These are phyloP conservation scores for Fusarium albidum DNA, from an alignment of 2,329 filamentous ascomycete genomes.

Conservation along the genomic window DNA sequence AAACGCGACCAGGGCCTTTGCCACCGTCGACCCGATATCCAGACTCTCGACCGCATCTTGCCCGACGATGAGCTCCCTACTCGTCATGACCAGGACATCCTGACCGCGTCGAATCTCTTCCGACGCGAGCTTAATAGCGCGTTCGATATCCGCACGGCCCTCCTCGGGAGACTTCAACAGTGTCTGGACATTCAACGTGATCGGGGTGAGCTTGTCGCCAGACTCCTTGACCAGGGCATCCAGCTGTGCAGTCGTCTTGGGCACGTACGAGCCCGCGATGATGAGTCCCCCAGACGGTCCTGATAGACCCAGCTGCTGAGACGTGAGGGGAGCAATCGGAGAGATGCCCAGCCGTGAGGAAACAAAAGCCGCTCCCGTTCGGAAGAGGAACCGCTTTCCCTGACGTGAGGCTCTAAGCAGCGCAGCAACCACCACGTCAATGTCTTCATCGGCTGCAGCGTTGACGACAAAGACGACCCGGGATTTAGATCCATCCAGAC, in stretches of 20 bases:
- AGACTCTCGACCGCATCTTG: slow-evolving; percentile 58
- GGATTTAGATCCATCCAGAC: slow-evolving; percentile 41
- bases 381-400: slow-evolving; percentile 47
- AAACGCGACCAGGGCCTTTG: slow-evolving; percentile 58
- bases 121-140: slow-evolving; percentile 45
- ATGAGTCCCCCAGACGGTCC: slow-evolving; percentile 56
- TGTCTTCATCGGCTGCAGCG: slow-evolving; percentile 60
- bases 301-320: slow-evolving; percentile 50
- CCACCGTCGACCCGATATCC: slow-evolving; percentile 60
- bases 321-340: slow-evolving; percentile 57
- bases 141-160: slow-evolving; percentile 42
- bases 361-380: slow-evolving; percentile 52
- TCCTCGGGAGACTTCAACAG: slow-evolving; percentile 50
- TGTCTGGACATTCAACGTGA: slow-evolving; percentile 57
- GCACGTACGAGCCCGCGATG: slow-evolving; percentile 64
- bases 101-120: slow-evolving; percentile 51
- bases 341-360: slow-evolving; percentile 59
- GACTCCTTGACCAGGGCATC: slow-evolving; percentile 50
- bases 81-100: slow-evolving; percentile 67
- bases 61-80: slow-evolving; percentile 55
- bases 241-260: slow-evolving; percentile 65
- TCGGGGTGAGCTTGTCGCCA: slow-evolving; percentile 50
- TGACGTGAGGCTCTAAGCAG: slow-evolving; percentile 48
- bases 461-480: slow-evolving; percentile 58
- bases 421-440: slow-evolving; percentile 62